A percentile compares a stretch with the other conserved stretches of the same genome.
These are phyloP conservation scores for Dryas octopetala DNA, from an alignment of 306 rosid genomes.

Conservation along the genomic window DNA sequence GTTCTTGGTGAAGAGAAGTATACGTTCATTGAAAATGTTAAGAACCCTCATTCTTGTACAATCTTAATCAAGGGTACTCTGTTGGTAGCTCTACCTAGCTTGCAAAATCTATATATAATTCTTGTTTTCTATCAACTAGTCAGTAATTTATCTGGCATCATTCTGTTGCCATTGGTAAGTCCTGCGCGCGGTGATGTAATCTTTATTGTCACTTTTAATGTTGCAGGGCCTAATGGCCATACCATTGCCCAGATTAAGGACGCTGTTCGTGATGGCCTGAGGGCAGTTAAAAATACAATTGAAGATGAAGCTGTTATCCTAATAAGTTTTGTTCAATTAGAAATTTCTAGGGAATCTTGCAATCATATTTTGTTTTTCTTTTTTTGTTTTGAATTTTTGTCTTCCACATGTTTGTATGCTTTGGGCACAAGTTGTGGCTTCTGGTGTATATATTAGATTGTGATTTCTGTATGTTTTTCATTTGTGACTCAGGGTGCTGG, in stretches of 20 bases:
- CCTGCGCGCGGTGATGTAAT: constrained; percentile 18
- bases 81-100: constrained; percentile 1
- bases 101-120: neutral
- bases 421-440: neutral
- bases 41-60: constrained; percentile 91
- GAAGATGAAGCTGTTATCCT: constrained; percentile 91
- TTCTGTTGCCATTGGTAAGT: constrained; percentile 18
- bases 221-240: constrained; percentile 95
- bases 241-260: constrained; percentile 98
- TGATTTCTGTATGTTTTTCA: neutral
- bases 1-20: constrained; percentile 96
- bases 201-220: constrained; percentile 22
- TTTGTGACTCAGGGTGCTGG: constrained; percentile 79
- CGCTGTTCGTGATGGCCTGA: constrained; percentile 95
- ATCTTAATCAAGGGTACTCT: constrained; percentile 86
- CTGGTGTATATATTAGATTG: neutral
- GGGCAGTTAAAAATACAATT: constrained; percentile 94
- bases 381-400: neutral
- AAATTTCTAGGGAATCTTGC: neutral
- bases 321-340: constrained; percentile 35
- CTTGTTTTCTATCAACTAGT: constrained; percentile 1
- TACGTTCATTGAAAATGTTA: constrained; percentile 88
- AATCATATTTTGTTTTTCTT: neutral
- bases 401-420: neutral
- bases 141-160: neutral